phyloP scores from a whole-genome alignment of 495 filamentous ascomycete species.

The Thermothielavioides terrestris region DNA sequence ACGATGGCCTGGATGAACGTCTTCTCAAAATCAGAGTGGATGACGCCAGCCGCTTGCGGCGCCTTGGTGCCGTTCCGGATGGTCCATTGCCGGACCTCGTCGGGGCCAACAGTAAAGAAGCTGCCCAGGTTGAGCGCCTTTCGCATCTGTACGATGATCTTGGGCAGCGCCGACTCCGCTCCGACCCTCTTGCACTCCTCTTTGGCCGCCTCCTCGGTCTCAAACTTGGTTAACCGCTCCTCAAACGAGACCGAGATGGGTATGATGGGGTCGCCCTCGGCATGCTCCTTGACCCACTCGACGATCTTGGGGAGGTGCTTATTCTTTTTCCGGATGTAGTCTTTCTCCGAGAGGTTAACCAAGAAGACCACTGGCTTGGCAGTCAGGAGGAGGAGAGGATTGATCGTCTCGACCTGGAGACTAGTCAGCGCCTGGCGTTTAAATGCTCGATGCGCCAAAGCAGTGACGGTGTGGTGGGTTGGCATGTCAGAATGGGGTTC shows the following conservation, averaged over 20 bases:
- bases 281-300: conserved; percentile 87
- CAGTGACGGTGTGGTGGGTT: conserved; percentile 8
- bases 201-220: conserved; percentile 63
- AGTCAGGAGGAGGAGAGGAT: conserved; percentile 87
- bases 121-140: conserved; percentile 77
- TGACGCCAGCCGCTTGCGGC: conserved; percentile 93
- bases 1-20: conserved; percentile 97
- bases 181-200: conserved; percentile 86
- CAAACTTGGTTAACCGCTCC: conserved; percentile 76
- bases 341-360: conserved; percentile 92
- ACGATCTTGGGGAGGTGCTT: conserved; percentile 91
- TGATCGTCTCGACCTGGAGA: conserved; percentile 88
- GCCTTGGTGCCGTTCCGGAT: conserved; percentile 95
- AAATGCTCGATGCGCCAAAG: conserved; percentile 29
- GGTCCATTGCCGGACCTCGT: conserved; percentile 98
- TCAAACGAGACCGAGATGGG: conserved; percentile 89
- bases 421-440: conserved; percentile 23
- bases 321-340: conserved; percentile 99
- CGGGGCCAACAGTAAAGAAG: conserved; percentile 96
- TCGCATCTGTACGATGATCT: conserved; percentile 91
- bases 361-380: conserved; percentile 97
- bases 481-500: conserved; percentile 41
- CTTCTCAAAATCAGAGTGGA: conserved; percentile 99
- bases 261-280: conserved; percentile 78
- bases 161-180: conserved; percentile 83